Percentiles rank a stretch among this genome's conserved stretches.
Conservation (phyloP, 1,139 yeast genomes). For the Hyphopichia fennica region DNA sequence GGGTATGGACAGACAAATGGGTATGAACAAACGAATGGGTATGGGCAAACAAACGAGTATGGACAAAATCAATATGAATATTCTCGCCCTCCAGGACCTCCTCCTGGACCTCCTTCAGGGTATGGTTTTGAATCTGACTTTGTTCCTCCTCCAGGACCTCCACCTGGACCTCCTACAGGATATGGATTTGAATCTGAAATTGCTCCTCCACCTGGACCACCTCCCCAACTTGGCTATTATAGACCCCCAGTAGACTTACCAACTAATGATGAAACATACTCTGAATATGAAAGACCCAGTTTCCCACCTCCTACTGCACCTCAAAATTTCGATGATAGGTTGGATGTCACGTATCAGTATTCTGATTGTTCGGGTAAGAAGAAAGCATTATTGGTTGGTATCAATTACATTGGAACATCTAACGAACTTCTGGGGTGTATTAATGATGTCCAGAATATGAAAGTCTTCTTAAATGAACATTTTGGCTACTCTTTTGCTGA, state of each 20-base stretch:
- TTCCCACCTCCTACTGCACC: slow-evolving; percentile 30
- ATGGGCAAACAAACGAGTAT: no score
- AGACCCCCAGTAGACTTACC: slow-evolving; percentile 3
- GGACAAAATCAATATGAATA: no score
- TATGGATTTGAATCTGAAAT: not conserved
- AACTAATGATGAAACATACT: not conserved
- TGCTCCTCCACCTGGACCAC: slow-evolving; percentile 6
- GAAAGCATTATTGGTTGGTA: slow-evolving; percentile 84
- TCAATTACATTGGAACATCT: slow-evolving; percentile 75
- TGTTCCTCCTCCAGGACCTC: slow-evolving; percentile 13
- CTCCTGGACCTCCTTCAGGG: slow-evolving; percentile 5
- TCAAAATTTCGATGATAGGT: slow-evolving; percentile 31
- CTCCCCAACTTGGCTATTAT: slow-evolving; percentile 4
- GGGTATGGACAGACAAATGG: no score
- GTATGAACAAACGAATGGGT: no score
- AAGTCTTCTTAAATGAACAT: slow-evolving; percentile 50
- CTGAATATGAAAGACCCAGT: slow-evolving; percentile 8
- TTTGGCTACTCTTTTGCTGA: slow-evolving; percentile 75
- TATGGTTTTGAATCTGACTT: slow-evolving; percentile 5
- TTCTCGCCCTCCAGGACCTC: slow-evolving; percentile 1
- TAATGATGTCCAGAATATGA: slow-evolving; percentile 73
- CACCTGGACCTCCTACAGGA: no score
- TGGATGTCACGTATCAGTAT: slow-evolving; percentile 21
- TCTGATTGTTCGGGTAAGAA: slow-evolving; percentile 74
- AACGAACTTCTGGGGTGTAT: slow-evolving; percentile 82